A percentile compares a stretch with the other conserved stretches of the same genome.
Evolutionary conservation across 2,329 filamentous ascomycete genomes (phyloP).

Genomic region (Paramyrothecium sp.): DNA sequence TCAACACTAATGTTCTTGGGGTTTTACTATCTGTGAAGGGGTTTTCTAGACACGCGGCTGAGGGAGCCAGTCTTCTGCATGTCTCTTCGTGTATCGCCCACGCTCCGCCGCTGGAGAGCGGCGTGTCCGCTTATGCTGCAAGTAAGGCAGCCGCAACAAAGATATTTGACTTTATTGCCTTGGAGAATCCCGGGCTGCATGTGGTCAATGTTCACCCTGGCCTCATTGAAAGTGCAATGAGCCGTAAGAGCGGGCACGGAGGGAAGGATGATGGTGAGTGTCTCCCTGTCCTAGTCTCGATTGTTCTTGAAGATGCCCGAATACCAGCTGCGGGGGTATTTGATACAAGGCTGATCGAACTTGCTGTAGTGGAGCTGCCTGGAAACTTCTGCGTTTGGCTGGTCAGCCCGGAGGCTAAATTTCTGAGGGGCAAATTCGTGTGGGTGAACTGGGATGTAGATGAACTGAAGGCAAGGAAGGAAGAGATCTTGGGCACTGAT

Average conservation of each 20-base stretch:
- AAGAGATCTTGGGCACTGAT: neutral
- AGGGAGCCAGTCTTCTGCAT: slow-evolving; percentile 13
- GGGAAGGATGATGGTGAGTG: neutral
- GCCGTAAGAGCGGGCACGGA: neutral
- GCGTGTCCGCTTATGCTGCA: slow-evolving; percentile 24
- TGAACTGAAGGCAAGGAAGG: neutral
- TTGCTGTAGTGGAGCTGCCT: neutral
- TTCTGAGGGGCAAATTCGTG: neutral
- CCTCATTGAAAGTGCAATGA: slow-evolving; percentile 28
- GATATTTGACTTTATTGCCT: slow-evolving; percentile 31
- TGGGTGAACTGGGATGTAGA: slow-evolving; percentile 2
- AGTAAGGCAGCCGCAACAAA: slow-evolving; percentile 32
- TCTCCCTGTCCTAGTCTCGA: neutral
- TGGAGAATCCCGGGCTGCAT: slow-evolving; percentile 32
- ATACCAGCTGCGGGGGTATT: neutral
- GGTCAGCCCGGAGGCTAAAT: neutral
- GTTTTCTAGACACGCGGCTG: slow-evolving; percentile 13
- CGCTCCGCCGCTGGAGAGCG: slow-evolving; percentile 12
- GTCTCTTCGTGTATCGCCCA: slow-evolving; percentile 16
- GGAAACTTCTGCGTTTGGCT: neutral
- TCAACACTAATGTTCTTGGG: slow-evolving; percentile 21
- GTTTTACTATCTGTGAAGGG: slow-evolving; percentile 20
- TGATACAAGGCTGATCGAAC: neutral
- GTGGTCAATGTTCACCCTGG: slow-evolving; percentile 41
- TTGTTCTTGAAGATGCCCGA: neutral